A percentile compares a stretch with the other conserved stretches of the same genome.
phyloP scores from a whole-genome alignment of 1,139 yeast species.

The Lodderomyces metapsilosis region DNA sequence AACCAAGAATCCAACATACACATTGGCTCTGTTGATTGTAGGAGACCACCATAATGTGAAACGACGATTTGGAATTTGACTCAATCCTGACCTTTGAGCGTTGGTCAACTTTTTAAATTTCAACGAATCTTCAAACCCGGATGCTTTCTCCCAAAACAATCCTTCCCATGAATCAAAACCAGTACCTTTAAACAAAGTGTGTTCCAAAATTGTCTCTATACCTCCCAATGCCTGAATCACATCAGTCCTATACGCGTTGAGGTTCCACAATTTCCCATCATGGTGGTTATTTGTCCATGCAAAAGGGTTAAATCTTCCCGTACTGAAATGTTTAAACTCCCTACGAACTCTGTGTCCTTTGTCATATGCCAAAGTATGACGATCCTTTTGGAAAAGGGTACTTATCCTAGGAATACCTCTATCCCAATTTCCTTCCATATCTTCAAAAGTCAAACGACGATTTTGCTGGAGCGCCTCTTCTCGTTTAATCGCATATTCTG shows the following conservation, averaged over 20 bases:
- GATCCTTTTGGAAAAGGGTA: conserved; percentile 90
- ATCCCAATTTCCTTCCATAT: conserved; percentile 92
- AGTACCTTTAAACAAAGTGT: conserved; percentile 91
- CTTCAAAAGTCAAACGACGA: conserved; percentile 86
- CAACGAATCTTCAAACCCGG: conserved; percentile 95
- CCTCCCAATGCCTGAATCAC: conserved; percentile 98
- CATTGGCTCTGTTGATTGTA: conserved; percentile 95
- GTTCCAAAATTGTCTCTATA: conserved; percentile 92
- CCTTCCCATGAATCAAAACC: conserved; percentile 99
- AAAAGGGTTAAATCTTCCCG: conserved; percentile 77
- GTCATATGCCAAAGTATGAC: conserved; percentile 92
- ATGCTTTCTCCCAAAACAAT: conserved; percentile 94
- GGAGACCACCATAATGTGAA: conserved; percentile 99
- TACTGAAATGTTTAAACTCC: conserved; percentile 71
- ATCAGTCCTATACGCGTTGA: conserved; percentile 90
- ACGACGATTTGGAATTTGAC: conserved; percentile 96
- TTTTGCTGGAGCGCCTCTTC: conserved; percentile 86
- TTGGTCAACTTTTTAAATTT: conserved; percentile 92
- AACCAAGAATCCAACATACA: conserved; percentile 94
- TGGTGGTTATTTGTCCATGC: conserved; percentile 97
- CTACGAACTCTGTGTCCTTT: conserved; percentile 88
- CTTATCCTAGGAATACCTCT: conserved; percentile 95
- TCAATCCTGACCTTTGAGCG: conserved; percentile 95
- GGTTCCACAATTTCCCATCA: conserved; percentile 95
- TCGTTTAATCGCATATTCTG: conserved; percentile 89